A percentile compares a stretch with the other conserved stretches of the same genome.
Evolutionary conservation across 345 rosid species (phyloP).

Genomic region (Schrenkiella parvula): DNA sequence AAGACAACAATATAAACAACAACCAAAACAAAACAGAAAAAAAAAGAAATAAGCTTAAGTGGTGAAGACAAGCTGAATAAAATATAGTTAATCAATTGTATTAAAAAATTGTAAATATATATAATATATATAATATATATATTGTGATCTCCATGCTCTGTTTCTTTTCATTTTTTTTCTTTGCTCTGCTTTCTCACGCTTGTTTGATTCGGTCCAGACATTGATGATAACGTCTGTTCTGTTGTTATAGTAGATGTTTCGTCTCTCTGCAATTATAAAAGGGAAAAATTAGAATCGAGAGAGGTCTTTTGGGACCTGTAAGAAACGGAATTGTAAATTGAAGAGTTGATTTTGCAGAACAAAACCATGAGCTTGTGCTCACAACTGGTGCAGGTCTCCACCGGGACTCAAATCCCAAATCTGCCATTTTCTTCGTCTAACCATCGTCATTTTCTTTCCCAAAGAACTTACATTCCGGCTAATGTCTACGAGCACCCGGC

Average conservation of each 20-base stretch:
- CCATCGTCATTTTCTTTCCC: conserved; percentile 42
- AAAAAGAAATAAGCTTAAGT: no score
- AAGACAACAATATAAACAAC: no score
- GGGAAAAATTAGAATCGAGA: neutral
- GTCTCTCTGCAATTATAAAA: no score
- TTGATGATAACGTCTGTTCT: neutral
- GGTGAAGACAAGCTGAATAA: no score
- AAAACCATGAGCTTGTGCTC: conserved; percentile 28
- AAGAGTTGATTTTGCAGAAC: neutral
- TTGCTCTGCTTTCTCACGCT: neutral
- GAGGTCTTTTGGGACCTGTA: neutral
- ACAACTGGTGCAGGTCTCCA: conserved; percentile 9
- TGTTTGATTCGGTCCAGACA: neutral
- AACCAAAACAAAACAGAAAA: no score
- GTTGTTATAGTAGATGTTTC: no score
- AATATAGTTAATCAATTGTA: no score
- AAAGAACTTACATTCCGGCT: conserved; percentile 55
- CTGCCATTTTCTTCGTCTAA: conserved; percentile 1
- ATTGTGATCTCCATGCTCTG: no score
- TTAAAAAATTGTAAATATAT: no score
- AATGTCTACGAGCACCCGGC: conserved; percentile 8
- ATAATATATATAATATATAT: no score
- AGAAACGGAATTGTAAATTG: neutral
- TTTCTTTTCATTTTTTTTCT: no score
- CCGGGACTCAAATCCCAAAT: neutral